These are phyloP conservation scores for Fonsecaea erecta DNA, from an alignment of 2,329 filamentous ascomycete species.

Conservation along the genomic window DNA sequence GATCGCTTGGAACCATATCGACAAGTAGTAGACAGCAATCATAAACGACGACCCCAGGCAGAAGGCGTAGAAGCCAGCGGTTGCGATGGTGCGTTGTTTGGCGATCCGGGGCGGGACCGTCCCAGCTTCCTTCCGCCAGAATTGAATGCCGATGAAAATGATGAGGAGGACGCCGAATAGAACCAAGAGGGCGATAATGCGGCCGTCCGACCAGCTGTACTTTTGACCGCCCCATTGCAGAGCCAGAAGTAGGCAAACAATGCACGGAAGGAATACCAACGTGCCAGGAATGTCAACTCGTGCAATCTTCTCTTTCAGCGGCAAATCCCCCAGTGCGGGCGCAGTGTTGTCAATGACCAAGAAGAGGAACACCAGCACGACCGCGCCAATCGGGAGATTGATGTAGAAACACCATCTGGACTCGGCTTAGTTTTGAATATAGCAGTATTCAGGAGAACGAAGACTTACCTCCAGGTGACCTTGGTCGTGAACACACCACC, in stretches of 20 bases:
- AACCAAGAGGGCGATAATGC: slow-evolving; percentile 55
- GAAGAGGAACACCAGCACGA: slow-evolving; percentile 37
- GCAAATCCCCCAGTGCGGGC: slow-evolving; percentile 39
- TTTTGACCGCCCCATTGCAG: slow-evolving; percentile 51
- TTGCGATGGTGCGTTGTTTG: slow-evolving; percentile 44
- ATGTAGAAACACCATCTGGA: slow-evolving; percentile 37
- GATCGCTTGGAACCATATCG: slow-evolving; percentile 54
- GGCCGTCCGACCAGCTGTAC: slow-evolving; percentile 50
- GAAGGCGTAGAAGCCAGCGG: slow-evolving; percentile 43
- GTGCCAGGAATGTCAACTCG: slow-evolving; percentile 45
- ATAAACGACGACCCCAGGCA: slow-evolving; percentile 43
- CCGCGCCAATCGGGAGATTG: slow-evolving; percentile 44
- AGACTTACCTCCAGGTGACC: slow-evolving; percentile 35
- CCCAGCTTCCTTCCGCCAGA: slow-evolving; percentile 53
- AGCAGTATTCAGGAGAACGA: not conserved
- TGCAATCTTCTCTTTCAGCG: slow-evolving; percentile 11
- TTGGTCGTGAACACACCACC: slow-evolving; percentile 50
- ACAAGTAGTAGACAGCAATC: slow-evolving; percentile 47
- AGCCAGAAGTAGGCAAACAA: slow-evolving; percentile 45
- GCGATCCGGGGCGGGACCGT: slow-evolving; percentile 48
- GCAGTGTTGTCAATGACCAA: slow-evolving; percentile 5
- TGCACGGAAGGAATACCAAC: slow-evolving; percentile 43
- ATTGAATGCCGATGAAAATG: slow-evolving; percentile 55
- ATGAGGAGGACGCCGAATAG: slow-evolving; percentile 48
- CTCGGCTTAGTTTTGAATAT: not conserved